phyloP scores from a whole-genome alignment of 2,329 filamentous ascomycete species.

The Coniochaeta ligniaria region DNA sequence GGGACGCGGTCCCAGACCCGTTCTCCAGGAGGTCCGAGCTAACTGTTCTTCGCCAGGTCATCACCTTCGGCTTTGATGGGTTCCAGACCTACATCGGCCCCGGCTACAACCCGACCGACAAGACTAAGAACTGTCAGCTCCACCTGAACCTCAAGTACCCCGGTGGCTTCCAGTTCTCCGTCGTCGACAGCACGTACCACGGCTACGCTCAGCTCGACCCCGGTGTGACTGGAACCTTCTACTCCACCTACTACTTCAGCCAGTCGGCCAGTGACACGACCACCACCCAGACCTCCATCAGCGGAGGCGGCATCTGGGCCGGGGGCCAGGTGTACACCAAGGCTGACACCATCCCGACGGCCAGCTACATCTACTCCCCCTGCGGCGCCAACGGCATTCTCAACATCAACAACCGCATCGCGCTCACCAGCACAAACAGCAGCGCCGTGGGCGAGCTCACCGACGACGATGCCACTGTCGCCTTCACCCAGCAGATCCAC shows the following conservation, averaged over 20 bases:
- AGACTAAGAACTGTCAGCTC: constrained; percentile 40
- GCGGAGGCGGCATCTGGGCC: constrained; percentile 32
- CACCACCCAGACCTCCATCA: constrained; percentile 34
- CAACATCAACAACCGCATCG: constrained; percentile 40
- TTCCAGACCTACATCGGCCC: constrained; percentile 41
- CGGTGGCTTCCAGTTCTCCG: constrained; percentile 37
- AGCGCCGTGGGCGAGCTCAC: constrained; percentile 31
- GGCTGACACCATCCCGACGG: constrained; percentile 34
- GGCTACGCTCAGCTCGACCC: constrained; percentile 38
- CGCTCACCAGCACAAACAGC: constrained; percentile 27
- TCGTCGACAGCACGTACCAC: constrained; percentile 41
- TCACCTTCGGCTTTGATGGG: constrained; percentile 38
- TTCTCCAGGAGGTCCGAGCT: not conserved
- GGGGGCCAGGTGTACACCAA: constrained; percentile 39
- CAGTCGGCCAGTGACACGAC: constrained; percentile 35
- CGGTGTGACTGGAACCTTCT: constrained; percentile 35
- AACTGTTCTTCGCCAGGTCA: constrained; percentile 20
- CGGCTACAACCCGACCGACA: constrained; percentile 24
- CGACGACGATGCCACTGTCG: constrained; percentile 36
- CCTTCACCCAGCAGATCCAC: constrained; percentile 36
- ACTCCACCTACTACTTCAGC: constrained; percentile 39
- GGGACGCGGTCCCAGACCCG: not conserved
- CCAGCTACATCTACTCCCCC: constrained; percentile 35
- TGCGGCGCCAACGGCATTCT: constrained; percentile 37
- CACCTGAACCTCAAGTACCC: constrained; percentile 38